Percentiles rank a stretch among this genome's conserved stretches.
Conservation (phyloP, 805 yeast species). For the Saccharomyces eubayanus region DNA sequence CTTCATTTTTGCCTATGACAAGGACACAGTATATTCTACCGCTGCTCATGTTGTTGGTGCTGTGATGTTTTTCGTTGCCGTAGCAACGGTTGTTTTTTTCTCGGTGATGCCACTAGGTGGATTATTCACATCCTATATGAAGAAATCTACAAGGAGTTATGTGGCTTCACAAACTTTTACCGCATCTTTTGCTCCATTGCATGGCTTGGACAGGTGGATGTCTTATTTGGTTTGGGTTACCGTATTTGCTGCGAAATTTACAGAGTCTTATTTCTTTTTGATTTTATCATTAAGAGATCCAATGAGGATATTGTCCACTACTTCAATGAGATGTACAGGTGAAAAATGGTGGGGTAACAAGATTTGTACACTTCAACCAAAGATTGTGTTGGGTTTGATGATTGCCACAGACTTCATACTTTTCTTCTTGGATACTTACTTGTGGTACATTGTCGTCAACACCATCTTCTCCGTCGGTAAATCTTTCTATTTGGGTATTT, state of each 20-base stretch:
- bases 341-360: conserved; percentile 74
- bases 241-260: conserved; percentile 80
- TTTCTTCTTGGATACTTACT: conserved; percentile 95
- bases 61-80: conserved; percentile 81
- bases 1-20: conserved; percentile 75
- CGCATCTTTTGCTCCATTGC: conserved; percentile 72
- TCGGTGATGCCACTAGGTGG: conserved; percentile 96
- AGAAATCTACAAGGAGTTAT: conserved; percentile 75
- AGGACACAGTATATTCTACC: conserved; percentile 52
- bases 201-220: conserved; percentile 89
- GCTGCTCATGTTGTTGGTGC: conserved; percentile 72
- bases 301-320: conserved; percentile 75
- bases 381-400: conserved; percentile 87
- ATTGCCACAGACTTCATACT: conserved; percentile 82
- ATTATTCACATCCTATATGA: conserved; percentile 87
- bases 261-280: conserved; percentile 89
- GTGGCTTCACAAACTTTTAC: conserved; percentile 94
- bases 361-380: conserved; percentile 79
- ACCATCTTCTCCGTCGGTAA: conserved; percentile 93
- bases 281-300: conserved; percentile 89
- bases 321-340: conserved; percentile 90
- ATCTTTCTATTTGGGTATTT: conserved; percentile 96
- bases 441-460: conserved; percentile 96
- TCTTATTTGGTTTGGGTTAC: conserved; percentile 83
- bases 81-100: conserved; percentile 76